Evolutionary conservation across 305 asterid species (phyloP), one percentile per base, ranked within the genome.

Genomic region (Plantago rigida): DNA sequence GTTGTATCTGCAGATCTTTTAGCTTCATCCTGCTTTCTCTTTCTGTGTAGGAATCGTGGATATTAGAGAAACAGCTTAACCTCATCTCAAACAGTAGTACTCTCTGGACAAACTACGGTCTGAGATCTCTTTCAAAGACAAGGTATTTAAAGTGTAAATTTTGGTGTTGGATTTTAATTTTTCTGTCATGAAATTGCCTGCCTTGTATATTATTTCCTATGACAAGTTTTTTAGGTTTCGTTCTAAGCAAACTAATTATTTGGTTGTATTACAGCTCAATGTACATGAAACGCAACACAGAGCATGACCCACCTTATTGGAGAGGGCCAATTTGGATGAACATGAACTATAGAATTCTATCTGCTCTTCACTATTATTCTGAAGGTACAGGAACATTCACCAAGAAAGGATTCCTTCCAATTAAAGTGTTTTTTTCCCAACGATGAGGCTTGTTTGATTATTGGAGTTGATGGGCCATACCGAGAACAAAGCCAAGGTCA

Each of bases 241-340:
- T 22, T n/a, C n/a, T n/a, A 22, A 22, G 1, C 24, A 22, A 22
- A 22, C 24, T 22, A 22, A 22, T 22, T 22, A 0, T 59, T 65
- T 71, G 51, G 56, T 36, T 50, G 24, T 71, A 66, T 41, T 46
- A 64, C 84, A 92, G 97, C 77, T 83, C 99, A 56, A 63, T 87
- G 47, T 93, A 89, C 88, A 86, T 85, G 96, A 80, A 89, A 71
- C 96, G 84, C 57, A 93, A 89, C 80, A 93, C 99, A 8, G 95
- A 93, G 83, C 97, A 87, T 12, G 99, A 89, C 66, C 76, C 99
- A 45, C 97, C 97, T 1, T 93, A 93, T 76, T 93, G 99, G 99
- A 86, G 99, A 78, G 99, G 97, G 46, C 83, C 96, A 51, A 81
- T 93, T 62, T 93, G 97, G 99, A 92, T 92, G 90, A 91, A 90